Evolutionary conservation across 148 eudicot genomes (phyloP), one percentile per base, ranked within the genome.

Genomic region (Salicornia ramosissima): DNA sequence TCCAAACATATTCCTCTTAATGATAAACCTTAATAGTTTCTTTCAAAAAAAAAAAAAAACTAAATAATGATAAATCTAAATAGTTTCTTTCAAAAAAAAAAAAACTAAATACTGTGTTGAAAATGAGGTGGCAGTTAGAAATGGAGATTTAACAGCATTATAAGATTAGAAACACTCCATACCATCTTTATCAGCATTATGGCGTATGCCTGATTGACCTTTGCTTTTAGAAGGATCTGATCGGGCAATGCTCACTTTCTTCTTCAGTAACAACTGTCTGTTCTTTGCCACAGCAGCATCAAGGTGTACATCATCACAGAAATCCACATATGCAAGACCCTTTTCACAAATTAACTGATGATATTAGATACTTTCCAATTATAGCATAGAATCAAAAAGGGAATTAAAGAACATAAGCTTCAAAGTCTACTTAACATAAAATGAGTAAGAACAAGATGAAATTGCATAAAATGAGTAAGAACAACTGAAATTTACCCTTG

Each of bases 291-390:
- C 28, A 66, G 99, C 99, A 1, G 88, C 92, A 56, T 77, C 77
- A 65, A 91, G 97, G 80, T 86, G 93, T 60, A 80, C 80, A 42
- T 94, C 90, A 75, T 86, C 86, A 12, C 83, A 78, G 74, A 94
- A 94, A 83, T 94, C 99, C 75, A 91, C 97, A 82, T 94, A 94
- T 46, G 99, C 99, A 79, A 94, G 79, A 65, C 99, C 98, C 98
- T 93, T 26, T 24, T 18, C n/a, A 36, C 34, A 63, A 33, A 61
- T 52, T 59, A n/a, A 76, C 0, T 29, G 43, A 31, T 21, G 19
- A 33, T 9, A 33, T 69, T 65, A 73, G 49, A 69, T 52, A 10
- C 19, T 47, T 63, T 42, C 51, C n/a, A 53, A 7, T 19, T 18
- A 64, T 54, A 69, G 57, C 50, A 47, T 29, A 65, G 19, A 10